Evolutionary conservation across 2,329 filamentous ascomycete species (phyloP).

Genomic region (Neopestalotiopsis rosae): DNA sequence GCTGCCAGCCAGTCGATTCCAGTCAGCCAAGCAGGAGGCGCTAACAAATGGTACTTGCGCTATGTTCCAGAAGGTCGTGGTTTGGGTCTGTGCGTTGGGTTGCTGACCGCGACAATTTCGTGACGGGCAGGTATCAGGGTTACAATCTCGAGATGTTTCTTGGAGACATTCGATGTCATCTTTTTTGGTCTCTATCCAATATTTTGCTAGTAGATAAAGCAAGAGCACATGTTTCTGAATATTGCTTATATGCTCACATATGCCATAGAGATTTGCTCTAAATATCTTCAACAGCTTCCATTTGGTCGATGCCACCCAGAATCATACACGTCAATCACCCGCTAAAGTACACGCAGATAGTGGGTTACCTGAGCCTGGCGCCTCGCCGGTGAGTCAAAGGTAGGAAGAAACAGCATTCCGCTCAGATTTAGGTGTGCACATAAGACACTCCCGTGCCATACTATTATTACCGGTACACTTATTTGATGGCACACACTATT

Average conservation of each 20-base stretch:
- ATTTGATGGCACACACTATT: background rate
- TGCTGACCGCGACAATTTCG: background rate
- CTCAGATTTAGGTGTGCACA: background rate
- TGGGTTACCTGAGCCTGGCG: background rate
- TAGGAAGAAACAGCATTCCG: constrained; percentile 4
- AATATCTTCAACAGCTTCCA: no score
- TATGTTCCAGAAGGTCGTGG: background rate
- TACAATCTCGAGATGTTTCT: no score
- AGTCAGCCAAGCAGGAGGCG: constrained; percentile 3
- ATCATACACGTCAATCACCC: background rate
- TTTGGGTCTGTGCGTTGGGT: background rate
- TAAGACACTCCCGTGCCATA: constrained; percentile 9
- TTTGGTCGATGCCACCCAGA: background rate
- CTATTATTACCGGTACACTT: no score
- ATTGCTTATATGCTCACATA: no score
- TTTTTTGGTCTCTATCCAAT: no score
- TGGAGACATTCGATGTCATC: no score
- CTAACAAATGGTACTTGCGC: background rate
- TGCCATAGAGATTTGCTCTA: no score
- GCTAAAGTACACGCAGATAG: background rate
- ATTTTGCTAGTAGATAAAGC: no score
- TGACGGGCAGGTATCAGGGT: background rate
- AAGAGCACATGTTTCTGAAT: no score
- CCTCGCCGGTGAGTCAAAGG: constrained; percentile 21
- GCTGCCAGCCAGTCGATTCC: constrained; percentile 8